Conservation (phyloP, 257 asterid species). For the Solanum boliviense region DNA sequence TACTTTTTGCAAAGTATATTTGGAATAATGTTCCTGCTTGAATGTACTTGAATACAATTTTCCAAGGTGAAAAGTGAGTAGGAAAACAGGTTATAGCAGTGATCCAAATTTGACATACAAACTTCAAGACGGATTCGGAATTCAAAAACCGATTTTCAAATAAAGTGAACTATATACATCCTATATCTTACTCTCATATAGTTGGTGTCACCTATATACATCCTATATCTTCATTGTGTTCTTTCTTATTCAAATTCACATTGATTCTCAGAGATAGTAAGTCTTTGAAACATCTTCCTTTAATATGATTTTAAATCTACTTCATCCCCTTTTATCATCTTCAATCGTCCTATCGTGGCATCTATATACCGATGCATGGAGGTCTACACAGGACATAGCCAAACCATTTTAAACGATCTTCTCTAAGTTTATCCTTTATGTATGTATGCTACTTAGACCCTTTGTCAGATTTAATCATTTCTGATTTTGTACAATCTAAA, state of each 20-base stretch:
- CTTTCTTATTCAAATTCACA: not conserved
- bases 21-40: not conserved
- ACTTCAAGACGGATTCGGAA: not conserved
- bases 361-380: not conserved
- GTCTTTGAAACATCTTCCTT: not conserved
- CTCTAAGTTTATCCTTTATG: not conserved
- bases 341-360: not conserved
- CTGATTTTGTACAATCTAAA: not conserved
- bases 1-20: not conserved
- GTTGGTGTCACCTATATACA: not conserved
- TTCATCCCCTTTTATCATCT: not conserved
- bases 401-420: not conserved
- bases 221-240: not conserved
- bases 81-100: not conserved
- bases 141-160: not conserved
- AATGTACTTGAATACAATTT: not conserved
- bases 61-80: not conserved
- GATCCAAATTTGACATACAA: not conserved
- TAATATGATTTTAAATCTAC: not conserved
- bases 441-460: not conserved
- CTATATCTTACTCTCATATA: not conserved
- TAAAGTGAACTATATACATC: not conserved
- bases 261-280: not conserved
- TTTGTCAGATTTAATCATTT: not conserved
- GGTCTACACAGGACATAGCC: not conserved